phyloP scores from a whole-genome alignment of 441 rosid genomes.

The Manihot esculenta region DNA sequence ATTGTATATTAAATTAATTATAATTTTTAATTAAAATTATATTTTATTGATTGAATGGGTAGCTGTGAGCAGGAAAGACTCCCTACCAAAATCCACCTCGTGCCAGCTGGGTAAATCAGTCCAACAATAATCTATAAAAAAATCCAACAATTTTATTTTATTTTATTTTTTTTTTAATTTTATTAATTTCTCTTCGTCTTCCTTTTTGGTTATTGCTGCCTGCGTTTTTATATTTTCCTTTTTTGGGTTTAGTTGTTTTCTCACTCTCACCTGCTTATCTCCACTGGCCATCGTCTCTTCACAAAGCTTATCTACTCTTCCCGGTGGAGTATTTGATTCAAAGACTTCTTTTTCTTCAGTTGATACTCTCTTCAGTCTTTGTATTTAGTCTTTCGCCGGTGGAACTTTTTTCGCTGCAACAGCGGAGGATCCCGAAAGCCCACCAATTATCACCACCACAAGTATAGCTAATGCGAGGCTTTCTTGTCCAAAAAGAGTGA shows the following conservation, averaged over 20 bases:
- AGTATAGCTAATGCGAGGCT: neutral
- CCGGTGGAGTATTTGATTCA: neutral
- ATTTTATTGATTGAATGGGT: too few species aligned
- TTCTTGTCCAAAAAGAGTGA: too few species aligned
- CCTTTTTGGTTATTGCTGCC: neutral
- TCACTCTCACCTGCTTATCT: neutral
- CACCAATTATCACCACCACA: neutral
- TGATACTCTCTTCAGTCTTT: too few species aligned
- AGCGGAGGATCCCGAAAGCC: neutral
- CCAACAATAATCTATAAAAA: too few species aligned
- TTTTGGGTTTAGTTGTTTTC: neutral
- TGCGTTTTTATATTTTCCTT: neutral
- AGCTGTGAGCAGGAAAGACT: too few species aligned
- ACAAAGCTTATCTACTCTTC: conserved; percentile 8
- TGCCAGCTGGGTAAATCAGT: too few species aligned
- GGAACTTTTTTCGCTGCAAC: too few species aligned
- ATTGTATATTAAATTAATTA: too few species aligned
- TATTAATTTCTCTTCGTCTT: neutral
- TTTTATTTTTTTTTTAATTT: neutral
- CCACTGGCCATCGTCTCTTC: conserved; percentile 8
- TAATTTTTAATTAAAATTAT: too few species aligned
- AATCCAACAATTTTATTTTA: neutral
- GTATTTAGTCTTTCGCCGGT: neutral
- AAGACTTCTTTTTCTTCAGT: neutral
- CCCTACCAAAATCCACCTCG: too few species aligned